Conservation (phyloP, 805 yeast species). For the Saccharomycopsis fibuligera region DNA sequence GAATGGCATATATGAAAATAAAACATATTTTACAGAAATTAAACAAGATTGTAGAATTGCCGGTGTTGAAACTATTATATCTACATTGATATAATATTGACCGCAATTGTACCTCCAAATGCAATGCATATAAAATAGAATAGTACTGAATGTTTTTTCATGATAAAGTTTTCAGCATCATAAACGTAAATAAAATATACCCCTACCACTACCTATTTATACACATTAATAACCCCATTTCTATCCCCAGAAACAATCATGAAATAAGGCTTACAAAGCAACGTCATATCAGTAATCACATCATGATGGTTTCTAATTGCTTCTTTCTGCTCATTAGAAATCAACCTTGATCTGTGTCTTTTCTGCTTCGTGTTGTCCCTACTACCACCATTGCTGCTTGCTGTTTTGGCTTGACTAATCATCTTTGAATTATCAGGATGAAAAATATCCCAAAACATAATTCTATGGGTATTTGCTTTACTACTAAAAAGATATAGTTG, state of each 20-base stretch:
- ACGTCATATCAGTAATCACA: conserved; percentile 40
- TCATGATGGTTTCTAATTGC: conserved; percentile 44
- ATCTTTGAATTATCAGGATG: conserved; percentile 10
- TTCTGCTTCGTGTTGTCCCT: conserved; percentile 11
- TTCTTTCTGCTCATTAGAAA: conserved; percentile 39
- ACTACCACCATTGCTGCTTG: no score
- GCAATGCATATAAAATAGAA: no score
- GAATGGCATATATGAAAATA: no score
- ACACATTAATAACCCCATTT: conserved; percentile 58
- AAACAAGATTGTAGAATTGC: background rate
- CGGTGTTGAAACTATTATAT: background rate
- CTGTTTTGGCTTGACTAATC: conserved; percentile 8
- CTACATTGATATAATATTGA: background rate
- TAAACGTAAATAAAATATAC: background rate
- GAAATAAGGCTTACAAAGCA: conserved; percentile 44
- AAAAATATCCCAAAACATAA: conserved; percentile 34
- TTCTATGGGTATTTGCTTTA: conserved; percentile 13
- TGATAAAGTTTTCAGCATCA: background rate
- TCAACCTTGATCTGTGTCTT: conserved; percentile 27
- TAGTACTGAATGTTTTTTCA: no score
- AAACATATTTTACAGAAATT: background rate
- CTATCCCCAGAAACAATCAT: conserved; percentile 64
- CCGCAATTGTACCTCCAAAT: no score
- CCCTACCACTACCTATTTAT: conserved; percentile 32
- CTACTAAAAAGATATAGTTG: conserved; percentile 18